Evolutionary conservation across 2,329 filamentous ascomycete genomes (phyloP).

Genomic region (Aureobasidium vineae): DNA sequence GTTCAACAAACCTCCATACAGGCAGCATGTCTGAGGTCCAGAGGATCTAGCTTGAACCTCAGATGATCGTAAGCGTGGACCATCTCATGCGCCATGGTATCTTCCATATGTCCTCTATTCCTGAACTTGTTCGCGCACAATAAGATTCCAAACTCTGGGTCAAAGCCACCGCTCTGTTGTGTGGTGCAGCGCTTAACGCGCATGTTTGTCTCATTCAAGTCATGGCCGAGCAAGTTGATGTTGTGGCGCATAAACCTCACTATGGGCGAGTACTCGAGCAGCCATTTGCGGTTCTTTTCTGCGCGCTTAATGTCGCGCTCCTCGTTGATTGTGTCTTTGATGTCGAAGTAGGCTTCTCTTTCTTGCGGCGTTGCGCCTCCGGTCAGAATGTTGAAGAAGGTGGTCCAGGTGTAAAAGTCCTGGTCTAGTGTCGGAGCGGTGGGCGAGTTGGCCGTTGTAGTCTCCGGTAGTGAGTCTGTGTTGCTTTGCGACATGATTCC

Average conservation of each 20-base stretch:
- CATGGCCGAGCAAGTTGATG: conserved; percentile 73
- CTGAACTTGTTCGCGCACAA: conserved; percentile 90
- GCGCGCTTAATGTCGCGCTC: conserved; percentile 74
- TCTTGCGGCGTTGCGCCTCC: conserved; percentile 69
- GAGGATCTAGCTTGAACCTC: conserved; percentile 78
- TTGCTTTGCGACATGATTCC: conserved; percentile 22
- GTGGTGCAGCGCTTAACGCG: conserved; percentile 75
- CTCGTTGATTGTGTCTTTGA: conserved; percentile 72
- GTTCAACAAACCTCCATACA: conserved; percentile 73
- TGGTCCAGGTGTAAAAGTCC: conserved; percentile 65
- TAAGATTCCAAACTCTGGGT: conserved; percentile 79
- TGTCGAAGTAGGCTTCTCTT: conserved; percentile 71
- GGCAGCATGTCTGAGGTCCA: conserved; percentile 81
- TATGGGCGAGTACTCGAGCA: conserved; percentile 78
- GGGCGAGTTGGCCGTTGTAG: conserved; percentile 24
- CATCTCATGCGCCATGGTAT: conserved; percentile 45
- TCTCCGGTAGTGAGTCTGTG: conserved; percentile 23
- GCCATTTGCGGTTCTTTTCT: conserved; percentile 78
- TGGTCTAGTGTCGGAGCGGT: conserved; percentile 31
- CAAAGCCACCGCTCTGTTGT: conserved; percentile 77
- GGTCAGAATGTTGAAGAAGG: conserved; percentile 79
- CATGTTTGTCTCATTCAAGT: conserved; percentile 71
- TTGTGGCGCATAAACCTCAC: conserved; percentile 84
- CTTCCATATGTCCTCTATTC: conserved; percentile 78
- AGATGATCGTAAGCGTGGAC: conserved; percentile 29